Conservation (phyloP, 495 filamentous ascomycete species). For the Hypoxylon fragiforme region DNA sequence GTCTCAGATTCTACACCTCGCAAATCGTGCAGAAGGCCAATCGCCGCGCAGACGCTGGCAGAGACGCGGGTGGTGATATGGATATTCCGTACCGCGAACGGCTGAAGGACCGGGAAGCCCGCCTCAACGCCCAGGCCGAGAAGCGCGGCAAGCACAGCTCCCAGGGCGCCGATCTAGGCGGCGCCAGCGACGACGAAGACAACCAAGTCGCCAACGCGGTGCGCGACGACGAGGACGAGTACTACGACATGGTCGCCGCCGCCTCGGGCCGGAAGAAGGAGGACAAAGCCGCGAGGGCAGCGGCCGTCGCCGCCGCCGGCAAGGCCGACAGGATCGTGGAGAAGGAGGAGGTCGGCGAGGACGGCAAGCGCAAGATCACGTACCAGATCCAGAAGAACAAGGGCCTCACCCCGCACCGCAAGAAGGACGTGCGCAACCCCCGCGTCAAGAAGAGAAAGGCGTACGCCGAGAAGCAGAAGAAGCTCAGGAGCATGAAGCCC, state of each 20-base stretch:
- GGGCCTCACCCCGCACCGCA: slow-evolving; percentile 83
- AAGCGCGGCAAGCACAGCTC: slow-evolving; percentile 71
- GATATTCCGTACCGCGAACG: slow-evolving; percentile 92
- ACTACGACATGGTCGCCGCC: slow-evolving; percentile 84
- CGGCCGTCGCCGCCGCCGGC: slow-evolving; percentile 48
- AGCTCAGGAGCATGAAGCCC: slow-evolving; percentile 78
- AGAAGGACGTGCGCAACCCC: slow-evolving; percentile 92
- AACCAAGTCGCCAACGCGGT: slow-evolving; percentile 50
- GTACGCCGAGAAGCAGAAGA: slow-evolving; percentile 94
- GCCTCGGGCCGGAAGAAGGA: slow-evolving; percentile 70
- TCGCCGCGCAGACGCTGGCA: slow-evolving; percentile 78
- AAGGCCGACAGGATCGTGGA: slow-evolving; percentile 60
- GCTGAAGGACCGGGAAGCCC: slow-evolving; percentile 76
- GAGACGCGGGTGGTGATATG: slow-evolving; percentile 83
- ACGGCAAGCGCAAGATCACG: slow-evolving; percentile 85
- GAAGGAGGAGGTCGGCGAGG: slow-evolving; percentile 62
- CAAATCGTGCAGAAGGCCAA: slow-evolving; percentile 92
- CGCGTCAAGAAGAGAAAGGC: slow-evolving; percentile 96
- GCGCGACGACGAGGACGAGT: slow-evolving; percentile 69
- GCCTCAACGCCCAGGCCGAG: slow-evolving; percentile 86
- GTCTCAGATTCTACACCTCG: slow-evolving; percentile 92
- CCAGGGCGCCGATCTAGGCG: slow-evolving; percentile 62
- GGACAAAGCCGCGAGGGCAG: slow-evolving; percentile 62
- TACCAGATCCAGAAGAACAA: slow-evolving; percentile 98
- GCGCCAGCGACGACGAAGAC: slow-evolving; percentile 65